Evolutionary conservation across 2,329 filamentous ascomycete genomes (phyloP).

Genomic region (Aspergillus novofumigatus): DNA sequence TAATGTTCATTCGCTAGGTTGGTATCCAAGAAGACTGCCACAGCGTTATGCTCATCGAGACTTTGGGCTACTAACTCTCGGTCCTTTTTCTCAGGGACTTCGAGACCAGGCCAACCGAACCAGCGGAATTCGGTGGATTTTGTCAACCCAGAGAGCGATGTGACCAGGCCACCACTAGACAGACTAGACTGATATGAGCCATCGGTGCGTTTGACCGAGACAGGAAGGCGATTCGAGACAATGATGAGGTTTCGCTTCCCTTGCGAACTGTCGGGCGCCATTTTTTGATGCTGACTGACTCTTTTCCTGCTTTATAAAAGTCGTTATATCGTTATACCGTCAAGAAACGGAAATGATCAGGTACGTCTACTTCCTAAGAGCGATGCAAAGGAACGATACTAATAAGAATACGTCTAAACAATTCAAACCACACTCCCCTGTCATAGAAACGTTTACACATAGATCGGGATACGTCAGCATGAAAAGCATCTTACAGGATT

Average conservation of each 20-base stretch:
- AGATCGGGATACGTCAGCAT: not conserved
- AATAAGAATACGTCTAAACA: not conserved
- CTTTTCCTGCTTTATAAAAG: not conserved
- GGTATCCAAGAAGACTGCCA: conserved; percentile 82
- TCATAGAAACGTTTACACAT: not conserved
- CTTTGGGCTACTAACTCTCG: conserved; percentile 64
- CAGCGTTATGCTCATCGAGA: conserved; percentile 73
- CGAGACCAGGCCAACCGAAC: conserved; percentile 93
- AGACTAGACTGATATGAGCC: conserved; percentile 80
- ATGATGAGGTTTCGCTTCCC: conserved; percentile 51
- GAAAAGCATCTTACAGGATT: not conserved
- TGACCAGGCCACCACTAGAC: conserved; percentile 89
- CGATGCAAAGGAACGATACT: not conserved
- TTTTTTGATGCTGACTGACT: not conserved
- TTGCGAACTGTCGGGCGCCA: not conserved
- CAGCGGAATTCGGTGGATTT: conserved; percentile 89
- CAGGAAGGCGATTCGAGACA: conserved; percentile 85
- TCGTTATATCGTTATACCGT: not conserved
- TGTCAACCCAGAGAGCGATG: conserved; percentile 77
- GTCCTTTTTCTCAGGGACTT: conserved; percentile 71
- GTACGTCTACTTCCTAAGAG: not conserved
- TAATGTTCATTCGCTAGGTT: conserved; percentile 88
- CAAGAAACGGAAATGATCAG: not conserved
- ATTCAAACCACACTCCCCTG: not conserved
- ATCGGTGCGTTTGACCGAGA: conserved; percentile 83